Percentiles rank a stretch among this genome's conserved stretches.
Evolutionary conservation across 768 basidiomycete genomes (phyloP).

Genomic region (Suillus bovinus): DNA sequence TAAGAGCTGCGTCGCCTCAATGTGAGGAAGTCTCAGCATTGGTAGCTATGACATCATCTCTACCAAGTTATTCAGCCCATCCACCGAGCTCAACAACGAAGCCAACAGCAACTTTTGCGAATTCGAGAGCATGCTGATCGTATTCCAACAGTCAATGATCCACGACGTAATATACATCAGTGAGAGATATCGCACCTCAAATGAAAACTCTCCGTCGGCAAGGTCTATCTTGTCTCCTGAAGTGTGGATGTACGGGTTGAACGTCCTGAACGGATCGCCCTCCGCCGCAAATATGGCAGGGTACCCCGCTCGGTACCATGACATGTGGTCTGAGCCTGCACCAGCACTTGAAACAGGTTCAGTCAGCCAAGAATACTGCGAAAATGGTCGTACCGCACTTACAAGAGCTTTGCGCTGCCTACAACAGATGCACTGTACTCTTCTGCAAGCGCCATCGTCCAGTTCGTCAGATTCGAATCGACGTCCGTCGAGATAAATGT

Average conservation of each 20-base stretch:
- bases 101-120: constrained; percentile 58
- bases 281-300: constrained; percentile 45
- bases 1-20: neutral
- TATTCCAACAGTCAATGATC: constrained; percentile 33
- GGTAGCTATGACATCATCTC: neutral
- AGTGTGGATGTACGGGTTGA: constrained; percentile 45
- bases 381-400: constrained; percentile 16
- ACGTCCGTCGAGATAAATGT: constrained; percentile 37
- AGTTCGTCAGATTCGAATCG: constrained; percentile 46
- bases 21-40: too few species aligned
- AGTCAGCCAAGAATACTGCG: neutral
- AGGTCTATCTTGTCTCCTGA: constrained; percentile 25
- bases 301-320: constrained; percentile 45
- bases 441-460: constrained; percentile 35
- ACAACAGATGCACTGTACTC: constrained; percentile 26
- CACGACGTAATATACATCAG: neutral
- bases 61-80: constrained; percentile 15
- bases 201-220: constrained; percentile 42
- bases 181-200: constrained; percentile 25
- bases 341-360: constrained; percentile 30
- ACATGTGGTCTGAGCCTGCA: constrained; percentile 48
- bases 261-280: constrained; percentile 39
- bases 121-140: constrained; percentile 54
- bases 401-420: constrained; percentile 30
- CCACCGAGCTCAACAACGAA: constrained; percentile 53